Percentiles rank a stretch among this genome's conserved stretches.
These are phyloP conservation scores for Metahyphopichia silvanorum DNA, from an alignment of 805 yeast genomes.

Conservation along the genomic window DNA sequence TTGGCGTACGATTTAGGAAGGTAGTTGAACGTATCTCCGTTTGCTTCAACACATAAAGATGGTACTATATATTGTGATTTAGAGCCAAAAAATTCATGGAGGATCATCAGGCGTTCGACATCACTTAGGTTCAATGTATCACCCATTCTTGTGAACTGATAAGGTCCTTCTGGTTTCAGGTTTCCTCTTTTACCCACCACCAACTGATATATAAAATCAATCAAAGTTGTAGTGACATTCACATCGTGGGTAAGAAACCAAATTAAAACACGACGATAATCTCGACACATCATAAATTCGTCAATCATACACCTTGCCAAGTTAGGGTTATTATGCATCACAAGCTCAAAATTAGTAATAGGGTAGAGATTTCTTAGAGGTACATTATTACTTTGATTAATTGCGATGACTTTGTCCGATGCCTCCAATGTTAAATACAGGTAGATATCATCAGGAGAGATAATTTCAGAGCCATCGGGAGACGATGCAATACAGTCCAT, in stretches of 20 bases:
- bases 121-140: conserved; percentile 45
- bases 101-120: conserved; percentile 60
- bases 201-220: conserved; percentile 63
- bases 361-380: conserved; percentile 27
- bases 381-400: conserved; percentile 22
- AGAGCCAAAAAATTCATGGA: conserved; percentile 68
- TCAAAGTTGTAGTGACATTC: conserved; percentile 50
- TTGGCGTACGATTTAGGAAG: conserved; percentile 33
- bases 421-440: conserved; percentile 39
- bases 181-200: conserved; percentile 55
- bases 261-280: conserved; percentile 58
- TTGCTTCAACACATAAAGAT: conserved; percentile 26
- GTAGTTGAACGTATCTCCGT: conserved; percentile 24
- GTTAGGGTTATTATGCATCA: conserved; percentile 49
- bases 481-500: too few relatives aligned
- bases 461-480: conserved; percentile 19
- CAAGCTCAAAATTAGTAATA: conserved; percentile 47
- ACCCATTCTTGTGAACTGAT: conserved; percentile 57
- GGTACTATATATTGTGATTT: conserved; percentile 32
- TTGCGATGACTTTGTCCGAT: conserved; percentile 18
- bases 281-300: conserved; percentile 68
- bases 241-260: conserved; percentile 64
- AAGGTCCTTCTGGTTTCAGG: conserved; percentile 16
- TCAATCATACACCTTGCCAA: conserved; percentile 57
- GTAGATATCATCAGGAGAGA: conserved; percentile 52